Evolutionary conservation across 176 grass and related monocot species (phyloP), one percentile per base, ranked within the genome.

Genomic region (Calamus simplicifolius): DNA sequence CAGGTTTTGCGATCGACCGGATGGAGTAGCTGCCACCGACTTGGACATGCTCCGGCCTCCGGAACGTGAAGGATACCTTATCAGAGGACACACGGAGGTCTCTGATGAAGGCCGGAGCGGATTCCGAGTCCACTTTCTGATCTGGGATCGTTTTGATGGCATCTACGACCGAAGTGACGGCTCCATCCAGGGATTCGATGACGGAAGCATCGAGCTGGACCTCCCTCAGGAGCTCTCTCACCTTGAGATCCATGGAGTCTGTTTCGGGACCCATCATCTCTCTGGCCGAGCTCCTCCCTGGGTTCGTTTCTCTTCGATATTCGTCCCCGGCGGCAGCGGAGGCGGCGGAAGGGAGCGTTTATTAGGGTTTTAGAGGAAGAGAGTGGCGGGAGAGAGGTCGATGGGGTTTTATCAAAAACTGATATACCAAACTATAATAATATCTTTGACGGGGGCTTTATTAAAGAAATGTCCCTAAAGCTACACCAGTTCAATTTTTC

Each of bases 41-140:
- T 64, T 53, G 72, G 17, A 87, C 81, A 14, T 59, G 75, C 73
- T 79, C 75, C 12, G 87, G 93, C 10, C 61, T 63, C 67, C 66
- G 71, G 65, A 98, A 98, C 5, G 62, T 53, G 56, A 98, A 80
- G 6, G 55, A 59, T 1, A 88, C 81, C 73, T 92, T 98, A 57
- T 88, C 78, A 2, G 1, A 3, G 6, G 27, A 63, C n/a, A 77
- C 68, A 4, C 78, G 61, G 30, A 91, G 72, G 50, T 97, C 92
- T 54, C 72, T 58, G 5, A 98, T 51, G 66, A 98, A 91, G 10
- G 75, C 88, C 0, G 54, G 58, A 38, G 76, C 81, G 3, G 69
- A 67, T 6, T 82, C 69, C 1, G 70, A 27, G n/a, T 19, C 54
- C 38, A 68, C 78, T 18, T 75, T 57, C 67, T 90, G 87, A 69